Base-by-base conservation (phyloP, 371 early-diverging fungal genomes). In the Fennellomyces sp. region DNA sequence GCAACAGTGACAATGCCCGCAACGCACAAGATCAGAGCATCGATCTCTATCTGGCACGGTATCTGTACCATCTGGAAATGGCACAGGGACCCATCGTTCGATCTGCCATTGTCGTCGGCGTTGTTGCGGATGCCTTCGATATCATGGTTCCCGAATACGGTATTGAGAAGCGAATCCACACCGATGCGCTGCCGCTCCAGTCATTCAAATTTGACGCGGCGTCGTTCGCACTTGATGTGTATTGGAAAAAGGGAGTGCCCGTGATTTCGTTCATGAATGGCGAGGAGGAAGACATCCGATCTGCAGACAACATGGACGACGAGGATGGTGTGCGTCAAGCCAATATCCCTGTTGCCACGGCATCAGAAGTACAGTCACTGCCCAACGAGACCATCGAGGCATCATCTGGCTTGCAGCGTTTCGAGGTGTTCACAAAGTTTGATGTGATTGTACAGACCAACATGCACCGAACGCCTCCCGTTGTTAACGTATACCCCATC, bases 1-100 rank as follows among this genome's bases (percentile, higher is more conserved):
- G 82, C 27, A 82, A 85, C 50, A 97, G 96, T 73, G 88, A 90
- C 33, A 80, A 83, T 0, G 81, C 93, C 30, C 90, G 91, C 66
- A 83, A 84, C 61, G 96, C 96, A 0, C 93, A 95, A 71, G 95
- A 95, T 47, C 87, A 89, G 42, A 88, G 88, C 42, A 82, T 82
- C 42, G 80, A 86, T 25, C 78, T 96, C 0, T 96, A 88, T 63
- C 79, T 95, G 19, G 80, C 84, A 42, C 86, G 81, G 35, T 88
- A 89, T 53, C 75, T 90, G 47, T 56, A 72, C 50, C 81, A 67
- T 50, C 31, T 76, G 58, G 66, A 80, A 17, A 60, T 57, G 36
- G 64, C 57, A 15, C 42, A 69, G 21, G 74, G 80, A 2, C 69
- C 72, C 31, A 70, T 81, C 30, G 65, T 81, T 49, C 73, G 72